Percentiles rank a stretch among this genome's conserved stretches.
These are phyloP conservation scores for Oryza glumipatula DNA, from an alignment of 176 grass and related monocot genomes.

Conservation along the genomic window DNA sequence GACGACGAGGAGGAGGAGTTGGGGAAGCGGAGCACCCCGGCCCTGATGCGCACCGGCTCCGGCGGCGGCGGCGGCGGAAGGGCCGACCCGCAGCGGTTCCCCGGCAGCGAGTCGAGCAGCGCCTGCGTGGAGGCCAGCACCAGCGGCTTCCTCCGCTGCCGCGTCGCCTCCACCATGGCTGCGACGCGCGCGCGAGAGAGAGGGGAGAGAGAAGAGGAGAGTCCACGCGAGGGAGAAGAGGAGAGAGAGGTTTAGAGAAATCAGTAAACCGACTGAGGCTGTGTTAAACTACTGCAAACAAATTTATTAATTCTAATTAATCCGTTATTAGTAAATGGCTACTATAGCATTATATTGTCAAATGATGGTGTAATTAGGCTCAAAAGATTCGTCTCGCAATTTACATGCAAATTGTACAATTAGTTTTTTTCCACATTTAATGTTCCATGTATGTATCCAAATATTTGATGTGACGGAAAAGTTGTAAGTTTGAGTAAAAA, in stretches of 20 bases:
- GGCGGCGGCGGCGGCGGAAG: not conserved
- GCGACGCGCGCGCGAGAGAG: not conserved
- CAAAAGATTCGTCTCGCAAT: no score
- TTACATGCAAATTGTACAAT: no score
- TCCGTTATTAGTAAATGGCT: no score
- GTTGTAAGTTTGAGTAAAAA: no score
- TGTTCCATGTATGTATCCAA: no score
- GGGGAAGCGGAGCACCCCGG: slow-evolving; percentile 73
- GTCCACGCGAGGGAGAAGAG: not conserved
- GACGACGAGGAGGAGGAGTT: not conserved
- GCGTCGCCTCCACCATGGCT: slow-evolving; percentile 59
- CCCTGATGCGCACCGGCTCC: slow-evolving; percentile 54
- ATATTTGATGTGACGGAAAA: no score
- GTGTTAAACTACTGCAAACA: no score
- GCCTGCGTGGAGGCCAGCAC: slow-evolving; percentile 77
- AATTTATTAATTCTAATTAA: no score
- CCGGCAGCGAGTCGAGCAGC: slow-evolving; percentile 72
- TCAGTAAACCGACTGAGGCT: not conserved
- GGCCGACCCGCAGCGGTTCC: slow-evolving; percentile 26
- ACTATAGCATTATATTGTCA: no score
- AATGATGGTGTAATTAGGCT: no score
- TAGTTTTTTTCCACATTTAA: no score
- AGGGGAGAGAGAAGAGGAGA: not conserved
- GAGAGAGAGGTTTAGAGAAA: not conserved
- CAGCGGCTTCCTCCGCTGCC: slow-evolving; percentile 67